Percentiles rank a stretch among this genome's conserved stretches.
Conservation (phyloP, 2,329 filamentous ascomycete genomes). For the Magnaporthiopsis poae region DNA sequence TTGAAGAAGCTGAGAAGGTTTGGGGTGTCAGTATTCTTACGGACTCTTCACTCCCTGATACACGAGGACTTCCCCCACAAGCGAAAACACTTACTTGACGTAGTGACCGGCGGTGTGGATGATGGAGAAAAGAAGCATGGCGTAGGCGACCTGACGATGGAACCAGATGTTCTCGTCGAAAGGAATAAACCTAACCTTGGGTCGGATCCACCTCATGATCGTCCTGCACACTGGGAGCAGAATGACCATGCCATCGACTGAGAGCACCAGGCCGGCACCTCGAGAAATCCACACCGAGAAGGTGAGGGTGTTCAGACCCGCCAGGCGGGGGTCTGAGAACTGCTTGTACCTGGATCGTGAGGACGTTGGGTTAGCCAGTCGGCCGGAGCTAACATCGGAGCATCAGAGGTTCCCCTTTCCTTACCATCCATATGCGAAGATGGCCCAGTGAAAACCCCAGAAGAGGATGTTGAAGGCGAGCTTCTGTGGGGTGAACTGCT, state of each 20-base stretch:
- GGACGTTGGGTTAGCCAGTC: conserved; percentile 15
- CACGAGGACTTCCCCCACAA: background rate
- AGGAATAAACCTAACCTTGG: conserved; percentile 77
- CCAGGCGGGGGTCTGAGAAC: conserved; percentile 54
- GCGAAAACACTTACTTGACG: conserved; percentile 60
- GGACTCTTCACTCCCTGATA: too few relatives aligned
- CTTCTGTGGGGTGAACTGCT: conserved; percentile 62
- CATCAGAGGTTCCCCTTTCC: conserved; percentile 44
- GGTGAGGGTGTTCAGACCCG: conserved; percentile 66
- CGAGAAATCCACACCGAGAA: conserved; percentile 95
- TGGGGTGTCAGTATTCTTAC: background rate
- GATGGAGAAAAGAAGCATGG: conserved; percentile 71
- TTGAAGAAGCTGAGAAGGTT: conserved; percentile 78
- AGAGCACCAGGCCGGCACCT: conserved; percentile 78
- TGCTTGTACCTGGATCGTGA: conserved; percentile 62
- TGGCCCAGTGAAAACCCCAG: conserved; percentile 64
- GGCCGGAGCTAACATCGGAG: background rate
- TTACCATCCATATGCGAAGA: conserved; percentile 84
- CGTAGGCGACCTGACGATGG: conserved; percentile 86
- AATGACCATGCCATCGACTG: conserved; percentile 77
- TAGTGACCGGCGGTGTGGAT: conserved; percentile 76
- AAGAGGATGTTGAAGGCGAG: conserved; percentile 72
- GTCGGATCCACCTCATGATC: conserved; percentile 71
- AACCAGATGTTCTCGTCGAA: conserved; percentile 98
- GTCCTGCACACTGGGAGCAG: conserved; percentile 91